These are phyloP conservation scores for Aureobasidium musti DNA, from an alignment of 2,329 filamentous ascomycete genomes.

Conservation along the genomic window DNA sequence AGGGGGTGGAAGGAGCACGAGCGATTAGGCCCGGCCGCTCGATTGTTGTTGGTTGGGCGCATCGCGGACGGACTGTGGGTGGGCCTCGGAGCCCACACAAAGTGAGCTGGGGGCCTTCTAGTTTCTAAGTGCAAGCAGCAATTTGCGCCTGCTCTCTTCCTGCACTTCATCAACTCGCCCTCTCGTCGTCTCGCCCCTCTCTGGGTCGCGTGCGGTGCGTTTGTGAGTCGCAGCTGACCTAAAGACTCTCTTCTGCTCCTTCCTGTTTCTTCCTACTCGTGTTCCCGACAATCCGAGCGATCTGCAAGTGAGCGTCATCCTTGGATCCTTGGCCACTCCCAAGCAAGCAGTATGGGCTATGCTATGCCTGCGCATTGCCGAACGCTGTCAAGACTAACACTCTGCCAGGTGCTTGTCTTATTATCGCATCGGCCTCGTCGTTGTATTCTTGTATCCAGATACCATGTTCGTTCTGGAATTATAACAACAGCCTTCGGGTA, in stretches of 20 bases:
- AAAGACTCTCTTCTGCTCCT: background rate
- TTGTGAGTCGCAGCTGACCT: conserved; percentile 26
- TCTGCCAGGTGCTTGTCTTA: conserved; percentile 8
- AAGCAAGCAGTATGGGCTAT: conserved; percentile 15
- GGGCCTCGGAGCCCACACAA: conserved; percentile 9
- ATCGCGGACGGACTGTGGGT: background rate
- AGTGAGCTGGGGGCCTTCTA: conserved; percentile 18
- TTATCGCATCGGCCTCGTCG: conserved; percentile 23
- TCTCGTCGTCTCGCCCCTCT: conserved; percentile 26
- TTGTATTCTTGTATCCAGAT: conserved; percentile 22
- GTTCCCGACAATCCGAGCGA: conserved; percentile 11
- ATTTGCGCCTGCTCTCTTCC: conserved; percentile 20
- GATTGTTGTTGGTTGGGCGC: conserved; percentile 19
- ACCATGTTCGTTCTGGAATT: conserved; percentile 18
- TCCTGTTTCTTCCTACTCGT: conserved; percentile 8
- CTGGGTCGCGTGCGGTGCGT: conserved; percentile 27
- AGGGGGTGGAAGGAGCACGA: conserved; percentile 22
- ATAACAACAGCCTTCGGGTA: conserved; percentile 26
- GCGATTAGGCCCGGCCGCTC: background rate
- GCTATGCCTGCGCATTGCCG: conserved; percentile 15
- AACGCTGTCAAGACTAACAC: conserved; percentile 17
- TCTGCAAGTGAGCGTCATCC: conserved; percentile 28
- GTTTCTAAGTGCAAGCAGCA: conserved; percentile 15
- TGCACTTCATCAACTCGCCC: conserved; percentile 26
- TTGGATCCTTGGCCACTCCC: conserved; percentile 22